Evolutionary conservation across 2,329 filamentous ascomycete species (phyloP).

Genomic region (Aureobasidium sp.): DNA sequence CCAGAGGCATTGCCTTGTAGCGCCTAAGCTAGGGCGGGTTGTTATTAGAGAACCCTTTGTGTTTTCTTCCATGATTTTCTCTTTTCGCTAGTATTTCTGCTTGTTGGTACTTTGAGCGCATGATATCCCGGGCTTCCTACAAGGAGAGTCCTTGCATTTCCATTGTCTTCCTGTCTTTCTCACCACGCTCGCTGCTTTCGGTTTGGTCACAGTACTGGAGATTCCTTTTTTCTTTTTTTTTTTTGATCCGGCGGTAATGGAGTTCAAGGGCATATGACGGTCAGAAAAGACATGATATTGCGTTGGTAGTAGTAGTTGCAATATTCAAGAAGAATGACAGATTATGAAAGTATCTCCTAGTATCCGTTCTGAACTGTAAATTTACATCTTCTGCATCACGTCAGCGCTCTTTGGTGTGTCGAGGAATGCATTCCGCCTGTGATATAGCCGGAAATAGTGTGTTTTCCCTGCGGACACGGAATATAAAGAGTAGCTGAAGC

Average conservation of each 20-base stretch:
- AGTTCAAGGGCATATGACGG: background rate
- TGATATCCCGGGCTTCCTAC: slow-evolving; percentile 3
- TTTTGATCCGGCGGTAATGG: background rate
- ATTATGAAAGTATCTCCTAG: too few species aligned
- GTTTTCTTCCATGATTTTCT: background rate
- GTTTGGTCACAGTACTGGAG: background rate
- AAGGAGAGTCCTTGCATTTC: background rate
- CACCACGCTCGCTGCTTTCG: background rate
- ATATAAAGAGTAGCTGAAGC: too few species aligned
- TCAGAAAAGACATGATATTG: background rate
- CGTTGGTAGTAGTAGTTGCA: background rate
- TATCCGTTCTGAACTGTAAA: too few species aligned
- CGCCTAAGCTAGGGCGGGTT: background rate
- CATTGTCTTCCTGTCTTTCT: background rate
- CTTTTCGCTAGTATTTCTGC: background rate
- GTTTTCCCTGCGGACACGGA: too few species aligned
- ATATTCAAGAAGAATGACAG: slow-evolving; percentile 3
- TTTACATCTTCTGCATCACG: too few species aligned
- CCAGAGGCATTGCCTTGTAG: slow-evolving; percentile 11
- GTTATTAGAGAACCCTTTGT: background rate
- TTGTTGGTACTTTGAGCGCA: background rate
- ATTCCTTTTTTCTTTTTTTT: background rate
- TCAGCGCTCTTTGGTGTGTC: too few species aligned
- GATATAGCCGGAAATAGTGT: too few species aligned
- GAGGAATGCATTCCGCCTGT: too few species aligned